phyloP scores from a whole-genome alignment of 768 basidiomycete species.

The Coprinopsis cinerea region DNA sequence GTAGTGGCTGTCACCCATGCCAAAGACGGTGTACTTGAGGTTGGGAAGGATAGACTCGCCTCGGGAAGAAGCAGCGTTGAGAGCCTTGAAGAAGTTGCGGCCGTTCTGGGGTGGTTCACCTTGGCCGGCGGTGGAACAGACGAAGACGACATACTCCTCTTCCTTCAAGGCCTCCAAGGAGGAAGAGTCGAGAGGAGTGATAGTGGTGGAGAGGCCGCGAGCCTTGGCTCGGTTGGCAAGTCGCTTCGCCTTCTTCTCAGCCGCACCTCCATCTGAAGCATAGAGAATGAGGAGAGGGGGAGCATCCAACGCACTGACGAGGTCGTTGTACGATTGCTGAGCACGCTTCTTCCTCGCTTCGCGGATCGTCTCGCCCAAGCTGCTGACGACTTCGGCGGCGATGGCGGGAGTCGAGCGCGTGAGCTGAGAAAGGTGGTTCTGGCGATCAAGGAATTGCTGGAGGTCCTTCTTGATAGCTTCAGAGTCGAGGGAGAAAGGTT shows the following conservation, averaged over 20 bases:
- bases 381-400: constrained; percentile 76
- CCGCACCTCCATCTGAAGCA: constrained; percentile 90
- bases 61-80: constrained; percentile 60
- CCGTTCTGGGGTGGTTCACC: constrained; percentile 98
- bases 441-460: constrained; percentile 88
- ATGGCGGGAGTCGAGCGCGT: constrained; percentile 75
- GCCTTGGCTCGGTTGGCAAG: constrained; percentile 77
- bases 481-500: constrained; percentile 90
- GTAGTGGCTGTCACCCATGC: constrained; percentile 97
- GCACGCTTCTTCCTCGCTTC: constrained; percentile 80
- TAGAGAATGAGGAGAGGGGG: constrained; percentile 88
- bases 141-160: constrained; percentile 75
- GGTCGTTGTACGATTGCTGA: constrained; percentile 74
- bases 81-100: constrained; percentile 78
- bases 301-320: constrained; percentile 80
- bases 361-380: constrained; percentile 77
- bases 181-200: constrained; percentile 78
- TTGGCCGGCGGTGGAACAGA: constrained; percentile 93
- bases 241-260: constrained; percentile 95
- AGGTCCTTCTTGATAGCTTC: constrained; percentile 92
- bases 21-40: constrained; percentile 81
- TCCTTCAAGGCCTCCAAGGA: constrained; percentile 67
- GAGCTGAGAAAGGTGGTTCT: constrained; percentile 95
- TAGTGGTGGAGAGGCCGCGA: constrained; percentile 71
- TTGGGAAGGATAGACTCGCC: constrained; percentile 56